Conservation (phyloP, 495 filamentous ascomycete genomes). For the Talaromyces borbonicus region DNA sequence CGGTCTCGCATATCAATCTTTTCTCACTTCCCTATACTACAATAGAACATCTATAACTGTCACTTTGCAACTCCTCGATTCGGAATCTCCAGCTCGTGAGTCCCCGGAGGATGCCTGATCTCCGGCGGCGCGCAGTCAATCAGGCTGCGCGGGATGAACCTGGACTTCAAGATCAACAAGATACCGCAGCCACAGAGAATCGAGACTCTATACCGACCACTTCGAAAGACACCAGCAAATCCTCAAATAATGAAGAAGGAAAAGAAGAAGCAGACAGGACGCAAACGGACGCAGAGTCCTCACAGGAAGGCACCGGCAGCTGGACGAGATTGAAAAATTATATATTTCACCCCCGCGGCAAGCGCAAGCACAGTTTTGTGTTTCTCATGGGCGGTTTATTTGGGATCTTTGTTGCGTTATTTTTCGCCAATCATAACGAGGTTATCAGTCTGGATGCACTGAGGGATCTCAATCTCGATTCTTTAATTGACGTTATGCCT, state of each 20-base stretch:
- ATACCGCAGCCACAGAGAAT: not conserved
- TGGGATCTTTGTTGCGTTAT: conserved; percentile 68
- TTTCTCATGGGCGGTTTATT: conserved; percentile 78
- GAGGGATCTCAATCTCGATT: conserved; percentile 74
- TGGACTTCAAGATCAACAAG: not conserved
- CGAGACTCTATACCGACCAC: not conserved
- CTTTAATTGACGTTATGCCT: conserved; percentile 71
- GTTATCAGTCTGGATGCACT: conserved; percentile 73
- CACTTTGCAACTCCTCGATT: too few relatives aligned
- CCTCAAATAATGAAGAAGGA: not conserved
- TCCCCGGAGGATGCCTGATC: conserved; percentile 3
- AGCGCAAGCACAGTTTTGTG: conserved; percentile 65
- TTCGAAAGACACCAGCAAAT: not conserved
- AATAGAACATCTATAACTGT: too few relatives aligned
- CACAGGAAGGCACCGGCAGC: too few relatives aligned
- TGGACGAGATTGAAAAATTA: conserved; percentile 20
- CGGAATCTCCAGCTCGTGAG: too few relatives aligned
- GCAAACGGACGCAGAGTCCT: too few relatives aligned
- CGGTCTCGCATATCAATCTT: not conserved
- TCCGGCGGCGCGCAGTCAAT: conserved; percentile 3
- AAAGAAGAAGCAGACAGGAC: not conserved
- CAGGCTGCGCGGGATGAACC: not conserved
- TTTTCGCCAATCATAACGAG: conserved; percentile 78
- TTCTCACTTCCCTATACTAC: too few relatives aligned
- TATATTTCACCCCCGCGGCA: conserved; percentile 41